These are phyloP conservation scores for Coemansia sp. DNA, from an alignment of 192 early-diverging fungal genomes.

Conservation along the genomic window DNA sequence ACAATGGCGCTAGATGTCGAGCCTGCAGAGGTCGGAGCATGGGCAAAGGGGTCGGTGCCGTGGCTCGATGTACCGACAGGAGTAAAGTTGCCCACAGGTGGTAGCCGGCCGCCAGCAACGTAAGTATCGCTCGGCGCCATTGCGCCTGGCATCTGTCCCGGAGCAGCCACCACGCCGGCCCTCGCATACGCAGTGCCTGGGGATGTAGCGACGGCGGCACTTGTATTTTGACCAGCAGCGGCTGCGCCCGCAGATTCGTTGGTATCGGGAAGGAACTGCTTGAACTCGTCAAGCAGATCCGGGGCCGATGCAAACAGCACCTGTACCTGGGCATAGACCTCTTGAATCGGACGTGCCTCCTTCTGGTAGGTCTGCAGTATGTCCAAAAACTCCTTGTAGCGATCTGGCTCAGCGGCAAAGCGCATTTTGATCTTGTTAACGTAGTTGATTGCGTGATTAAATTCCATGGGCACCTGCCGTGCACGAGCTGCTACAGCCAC, in stretches of 20 bases:
- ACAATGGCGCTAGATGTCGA: no score
- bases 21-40: not conserved
- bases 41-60: constrained; percentile 17
- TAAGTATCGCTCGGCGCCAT: constrained; percentile 17
- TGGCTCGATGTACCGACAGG: constrained; percentile 24
- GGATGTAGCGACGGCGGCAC: constrained; percentile 10
- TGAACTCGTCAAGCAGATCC: constrained; percentile 95
- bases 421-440: constrained; percentile 99
- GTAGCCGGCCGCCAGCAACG: constrained; percentile 41
- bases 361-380: constrained; percentile 98
- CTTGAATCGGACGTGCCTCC: constrained; percentile 93
- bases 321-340: constrained; percentile 96
- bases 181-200: constrained; percentile 25
- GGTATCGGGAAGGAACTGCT: constrained; percentile 95
- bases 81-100: constrained; percentile 58
- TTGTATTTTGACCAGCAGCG: constrained; percentile 37
- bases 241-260: constrained; percentile 47
- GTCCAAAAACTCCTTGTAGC: constrained; percentile 96
- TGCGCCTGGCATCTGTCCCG: constrained; percentile 7
- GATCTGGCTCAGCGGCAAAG: constrained; percentile 88
- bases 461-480: constrained; percentile 82
- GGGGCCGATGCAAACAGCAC: constrained; percentile 78
- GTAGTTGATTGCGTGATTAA: constrained; percentile 98
- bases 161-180: constrained; percentile 4
- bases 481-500: constrained; percentile 26